These are phyloP conservation scores for Podospora tetraspora DNA, from an alignment of 495 filamentous ascomycete genomes.

Conservation along the genomic window DNA sequence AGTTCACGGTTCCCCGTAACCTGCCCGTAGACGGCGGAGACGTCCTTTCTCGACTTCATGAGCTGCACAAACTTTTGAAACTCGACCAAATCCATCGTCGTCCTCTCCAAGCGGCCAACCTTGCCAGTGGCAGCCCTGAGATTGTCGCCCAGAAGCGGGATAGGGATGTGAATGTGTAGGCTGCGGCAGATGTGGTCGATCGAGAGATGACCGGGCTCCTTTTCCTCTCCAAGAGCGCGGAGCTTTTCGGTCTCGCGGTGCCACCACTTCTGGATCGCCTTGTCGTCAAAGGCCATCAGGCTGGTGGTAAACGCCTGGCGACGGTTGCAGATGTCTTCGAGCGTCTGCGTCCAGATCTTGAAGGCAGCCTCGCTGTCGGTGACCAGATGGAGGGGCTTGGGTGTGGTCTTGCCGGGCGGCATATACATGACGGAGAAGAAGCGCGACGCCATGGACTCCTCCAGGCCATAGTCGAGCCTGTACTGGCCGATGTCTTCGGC, in stretches of 20 bases:
- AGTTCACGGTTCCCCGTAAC: constrained; percentile 45
- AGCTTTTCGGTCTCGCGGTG: constrained; percentile 73
- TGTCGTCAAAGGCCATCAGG: constrained; percentile 73
- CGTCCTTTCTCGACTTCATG: constrained; percentile 78
- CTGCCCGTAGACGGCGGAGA: constrained; percentile 61
- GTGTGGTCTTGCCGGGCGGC: constrained; percentile 62
- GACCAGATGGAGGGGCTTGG: constrained; percentile 75
- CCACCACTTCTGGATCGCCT: constrained; percentile 77
- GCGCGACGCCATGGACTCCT: constrained; percentile 54
- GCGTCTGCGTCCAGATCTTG: constrained; percentile 70
- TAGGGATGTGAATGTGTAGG: constrained; percentile 90
- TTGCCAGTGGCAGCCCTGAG: constrained; percentile 67
- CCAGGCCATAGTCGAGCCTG: constrained; percentile 70
- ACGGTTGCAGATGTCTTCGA: constrained; percentile 73
- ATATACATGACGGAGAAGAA: constrained; percentile 91
- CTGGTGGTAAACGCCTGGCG: constrained; percentile 85
- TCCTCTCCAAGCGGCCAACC: constrained; percentile 12
- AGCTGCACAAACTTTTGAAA: constrained; percentile 76
- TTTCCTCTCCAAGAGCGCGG: constrained; percentile 57
- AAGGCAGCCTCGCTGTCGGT: constrained; percentile 64
- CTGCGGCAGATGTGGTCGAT: constrained; percentile 78
- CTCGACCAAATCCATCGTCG: constrained; percentile 53
- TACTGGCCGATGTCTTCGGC: constrained; percentile 86
- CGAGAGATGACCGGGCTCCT: constrained; percentile 61
- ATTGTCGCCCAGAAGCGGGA: constrained; percentile 63